Evolutionary conservation across 495 filamentous ascomycete species (phyloP), one percentile per base, ranked within the genome.

Genomic region (Hyaloscypha finlandica): DNA sequence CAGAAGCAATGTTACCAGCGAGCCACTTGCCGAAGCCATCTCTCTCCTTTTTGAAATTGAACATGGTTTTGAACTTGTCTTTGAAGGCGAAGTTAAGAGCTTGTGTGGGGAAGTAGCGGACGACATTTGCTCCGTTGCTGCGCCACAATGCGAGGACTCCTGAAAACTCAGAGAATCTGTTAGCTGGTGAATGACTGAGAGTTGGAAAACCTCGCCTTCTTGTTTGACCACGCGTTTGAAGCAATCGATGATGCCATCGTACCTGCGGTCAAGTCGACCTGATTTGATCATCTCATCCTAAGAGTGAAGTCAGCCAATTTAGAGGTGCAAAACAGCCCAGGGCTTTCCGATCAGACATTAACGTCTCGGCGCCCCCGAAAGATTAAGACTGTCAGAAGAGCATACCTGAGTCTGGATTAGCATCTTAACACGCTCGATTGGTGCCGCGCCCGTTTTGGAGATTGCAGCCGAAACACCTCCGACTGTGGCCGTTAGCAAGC

Each of bases 201-300:
- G 16, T 19, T 48, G 42, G 16, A 12, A 48, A 11, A 48, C 25
- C 42, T 48, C 4, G 42, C 90, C 90, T 86, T 99, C 95, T 67
- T 89, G 82, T 74, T 85, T 85, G 72, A 85, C 86, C 72, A 95
- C 98, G 80, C 95, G 91, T 65, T 80, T 78, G 88, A 99, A 99
- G 88, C 95, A 98, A 79, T 99, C 96, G 57, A 59, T 76, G 79
- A 99, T 97, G 81, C 95, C 95, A 79, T 84, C 81, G 86, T 97
- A 99, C 83, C 93, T 95, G 81, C 89, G 89, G 88, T 97, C 92
- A 67, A 99, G 94, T 91, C 95, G 95, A 79, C 95, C 95, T 74
- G 90, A 81, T 88, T 97, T 97, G 77, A 99, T 83, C 95, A 99
- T 99, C 87, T 99, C 95, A 96, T 99, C 95, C 96, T 97, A 97